Evolutionary conservation across 139 green algal genomes (phyloP).

Genomic region (Pleodorina starrii): DNA sequence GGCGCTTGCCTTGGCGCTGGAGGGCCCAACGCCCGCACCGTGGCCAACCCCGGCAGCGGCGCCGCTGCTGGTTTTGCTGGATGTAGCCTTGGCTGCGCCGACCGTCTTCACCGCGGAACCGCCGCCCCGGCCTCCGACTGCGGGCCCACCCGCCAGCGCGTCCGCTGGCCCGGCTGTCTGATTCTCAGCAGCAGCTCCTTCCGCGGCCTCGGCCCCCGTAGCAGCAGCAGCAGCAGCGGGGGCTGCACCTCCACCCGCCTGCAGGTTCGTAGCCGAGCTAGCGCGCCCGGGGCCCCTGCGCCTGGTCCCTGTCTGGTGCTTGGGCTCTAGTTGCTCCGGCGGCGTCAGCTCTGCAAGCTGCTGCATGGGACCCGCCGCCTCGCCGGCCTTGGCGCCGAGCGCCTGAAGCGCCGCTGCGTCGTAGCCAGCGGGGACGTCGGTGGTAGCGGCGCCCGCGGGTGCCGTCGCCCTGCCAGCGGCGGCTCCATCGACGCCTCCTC

Average conservation of each 20-base stretch:
- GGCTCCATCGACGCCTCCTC: neutral
- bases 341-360: neutral
- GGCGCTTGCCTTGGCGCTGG: neutral
- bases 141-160: neutral
- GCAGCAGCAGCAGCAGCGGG: neutral
- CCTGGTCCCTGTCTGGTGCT: neutral
- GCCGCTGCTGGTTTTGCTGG: slow-evolving; percentile 16
- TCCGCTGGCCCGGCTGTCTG: too few species aligned
- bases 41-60: neutral
- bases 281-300: neutral
- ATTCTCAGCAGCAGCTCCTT: neutral
- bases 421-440: too few species aligned
- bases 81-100: neutral
- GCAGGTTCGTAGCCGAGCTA: neutral
- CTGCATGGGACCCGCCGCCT: too few species aligned
- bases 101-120: too few species aligned
- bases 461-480: neutral
- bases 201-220: neutral
- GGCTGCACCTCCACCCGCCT: neutral
- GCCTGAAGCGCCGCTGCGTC: neutral
- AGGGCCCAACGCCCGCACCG: neutral
- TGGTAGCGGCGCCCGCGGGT: too few species aligned
- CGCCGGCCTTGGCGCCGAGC: too few species aligned
- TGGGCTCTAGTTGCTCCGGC: neutral
- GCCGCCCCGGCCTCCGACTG: too few species aligned